Base-by-base conservation (phyloP, 306 rosid genomes). In the Hylodesmum podocarpum region DNA sequence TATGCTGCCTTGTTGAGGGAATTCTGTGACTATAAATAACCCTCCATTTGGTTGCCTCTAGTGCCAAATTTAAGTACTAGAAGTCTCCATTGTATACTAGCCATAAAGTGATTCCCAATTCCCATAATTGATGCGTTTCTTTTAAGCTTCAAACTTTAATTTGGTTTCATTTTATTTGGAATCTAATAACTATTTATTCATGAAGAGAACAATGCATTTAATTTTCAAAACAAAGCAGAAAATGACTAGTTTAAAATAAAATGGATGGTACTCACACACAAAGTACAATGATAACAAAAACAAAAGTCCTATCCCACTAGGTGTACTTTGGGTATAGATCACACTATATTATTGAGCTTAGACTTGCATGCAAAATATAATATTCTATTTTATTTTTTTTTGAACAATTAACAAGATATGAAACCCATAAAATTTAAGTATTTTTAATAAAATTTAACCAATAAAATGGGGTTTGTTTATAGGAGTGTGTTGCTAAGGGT, bases 1-100 rank as follows among this genome's bases (percentile, higher is more conserved):
- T 33, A 3, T 3, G 37, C 4, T 3, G 37, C 6, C 6, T 33
- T 33, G 6, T 33, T 33, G 37, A 33, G 37, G 6, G 37, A 33
- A 33, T 33, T 33, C 0, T 33, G 37, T 33, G 6, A 1, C 37
- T 33, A 33, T 33, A 7, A 33, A 33, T 33, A 7, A 33, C 37
- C 37, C 54, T 54, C 76, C 47, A 44, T 50, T 63, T 84, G 77
- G 76, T 44, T 64, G 44, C 61, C 39, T 36, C 24, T 8, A 11
- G 37, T 8, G 9, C 51, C 33, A 18, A 8, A 15, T 49, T 53
- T 66, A 13, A 16, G 1, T 25, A 31, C 9, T 14, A 27, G 14
- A 18, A 28, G n/a, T n/a, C n/a, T 51, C 4, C 47, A 41, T 31
- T 21, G 22, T 55, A 36, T 25, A 34, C 58, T 44, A 70, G 36